phyloP scores from a whole-genome alignment of 192 early-diverging fungal species.

The Dissophora globulifera region DNA sequence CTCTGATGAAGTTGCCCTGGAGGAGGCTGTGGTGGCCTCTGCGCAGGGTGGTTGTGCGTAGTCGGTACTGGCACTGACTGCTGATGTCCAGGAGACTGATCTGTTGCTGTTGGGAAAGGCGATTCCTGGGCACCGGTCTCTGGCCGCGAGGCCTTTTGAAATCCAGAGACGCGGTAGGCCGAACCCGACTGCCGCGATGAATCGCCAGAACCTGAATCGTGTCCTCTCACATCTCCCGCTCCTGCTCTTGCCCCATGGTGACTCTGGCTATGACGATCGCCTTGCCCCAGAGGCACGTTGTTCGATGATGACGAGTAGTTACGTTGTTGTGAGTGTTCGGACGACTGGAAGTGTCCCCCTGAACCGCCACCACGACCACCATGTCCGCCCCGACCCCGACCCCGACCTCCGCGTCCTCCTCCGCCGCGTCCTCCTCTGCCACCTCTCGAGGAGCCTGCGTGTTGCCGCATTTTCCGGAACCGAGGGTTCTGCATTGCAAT shows the following conservation, averaged over 20 bases:
- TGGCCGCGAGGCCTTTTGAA: constrained; percentile 42
- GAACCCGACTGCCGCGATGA: background rate
- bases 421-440: too few species aligned
- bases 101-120: background rate
- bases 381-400: constrained; percentile 61
- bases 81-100: too few species aligned
- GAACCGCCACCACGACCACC: constrained; percentile 47
- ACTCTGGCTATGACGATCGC: constrained; percentile 7
- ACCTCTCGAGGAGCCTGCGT: too few species aligned
- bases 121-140: constrained; percentile 27
- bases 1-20: constrained; percentile 5
- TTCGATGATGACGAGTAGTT: constrained; percentile 23
- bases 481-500: constrained; percentile 69
- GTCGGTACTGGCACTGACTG: too few species aligned
- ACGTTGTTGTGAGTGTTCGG: constrained; percentile 5
- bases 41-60: too few species aligned
- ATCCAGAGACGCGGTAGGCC: constrained; percentile 40
- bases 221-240: background rate
- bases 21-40: background rate
- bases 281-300: constrained; percentile 28
- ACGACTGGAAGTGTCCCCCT: constrained; percentile 37
- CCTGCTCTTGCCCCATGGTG: too few species aligned
- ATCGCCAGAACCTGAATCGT: constrained; percentile 3
- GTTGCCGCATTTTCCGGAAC: constrained; percentile 65
- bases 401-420: constrained; percentile 50